These are phyloP conservation scores for Phytophthora kernoviae DNA, from an alignment of 352 stramenopile species.

Conservation along the genomic window DNA sequence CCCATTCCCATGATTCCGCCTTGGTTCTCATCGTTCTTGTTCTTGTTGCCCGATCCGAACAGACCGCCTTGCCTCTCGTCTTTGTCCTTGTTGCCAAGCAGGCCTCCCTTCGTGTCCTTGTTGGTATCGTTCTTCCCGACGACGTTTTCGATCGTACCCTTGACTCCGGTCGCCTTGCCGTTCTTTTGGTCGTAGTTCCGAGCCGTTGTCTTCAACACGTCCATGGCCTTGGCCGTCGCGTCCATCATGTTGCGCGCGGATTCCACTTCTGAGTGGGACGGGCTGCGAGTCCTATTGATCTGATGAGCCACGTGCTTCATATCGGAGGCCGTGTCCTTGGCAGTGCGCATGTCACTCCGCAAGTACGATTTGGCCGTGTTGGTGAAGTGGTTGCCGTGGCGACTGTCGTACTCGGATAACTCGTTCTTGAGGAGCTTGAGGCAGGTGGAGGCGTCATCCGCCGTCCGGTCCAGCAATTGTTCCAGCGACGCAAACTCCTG, in stretches of 20 bases:
- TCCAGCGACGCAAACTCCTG: slow-evolving; percentile 1
- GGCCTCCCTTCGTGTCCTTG: background rate
- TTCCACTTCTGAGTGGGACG: background rate
- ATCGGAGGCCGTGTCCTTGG: slow-evolving; percentile 3
- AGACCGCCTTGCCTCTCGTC: background rate
- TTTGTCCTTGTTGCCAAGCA: background rate
- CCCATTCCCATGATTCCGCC: too few relatives aligned
- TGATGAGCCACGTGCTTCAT: background rate
- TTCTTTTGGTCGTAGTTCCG: slow-evolving; percentile 1
- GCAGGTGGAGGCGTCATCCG: background rate
- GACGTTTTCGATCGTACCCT: background rate
- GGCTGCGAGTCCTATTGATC: background rate
- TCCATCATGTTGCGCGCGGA: slow-evolving; percentile 1
- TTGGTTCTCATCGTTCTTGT: too few relatives aligned
- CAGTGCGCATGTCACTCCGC: background rate
- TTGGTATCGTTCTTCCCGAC: background rate
- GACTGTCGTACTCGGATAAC: slow-evolving; percentile 1
- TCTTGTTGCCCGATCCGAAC: too few relatives aligned
- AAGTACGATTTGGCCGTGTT: background rate
- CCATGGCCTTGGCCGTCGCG: background rate
- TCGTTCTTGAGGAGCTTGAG: slow-evolving; percentile 1
- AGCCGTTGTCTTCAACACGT: background rate
- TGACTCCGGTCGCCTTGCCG: background rate
- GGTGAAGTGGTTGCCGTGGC: slow-evolving; percentile 1
- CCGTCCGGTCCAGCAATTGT: background rate